Base-by-base conservation (phyloP, 2,329 filamentous ascomycete genomes). In the Exophiala aquamarina region DNA sequence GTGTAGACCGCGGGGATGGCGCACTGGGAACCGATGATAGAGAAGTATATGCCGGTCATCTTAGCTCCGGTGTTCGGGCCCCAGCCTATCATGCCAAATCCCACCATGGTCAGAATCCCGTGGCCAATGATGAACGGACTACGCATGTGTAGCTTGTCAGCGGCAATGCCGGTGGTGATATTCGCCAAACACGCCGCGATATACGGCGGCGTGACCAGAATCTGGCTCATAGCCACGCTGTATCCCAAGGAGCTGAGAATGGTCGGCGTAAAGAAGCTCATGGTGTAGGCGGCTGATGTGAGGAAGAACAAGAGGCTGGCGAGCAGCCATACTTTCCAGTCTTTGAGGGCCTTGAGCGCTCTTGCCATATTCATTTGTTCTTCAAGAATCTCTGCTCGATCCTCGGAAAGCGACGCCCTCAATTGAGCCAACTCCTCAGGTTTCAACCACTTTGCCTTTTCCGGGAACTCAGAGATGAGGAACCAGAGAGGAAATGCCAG, bases 391-490 rank as follows among this genome's bases (percentile, higher is more conserved):
- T 85, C 82, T 19, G 74, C 74, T 36, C 82, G 78, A 60, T 84
- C 82, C n/a, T 66, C 66, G 26, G 81, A 65, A 56, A 85, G 80
- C 10, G 64, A 57, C 11, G 20, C 10, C 26, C 26, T 29, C 21
- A 39, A 18, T 19, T 20, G 34, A 29, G 19, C 33, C 10, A 31
- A 34, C 15, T 91, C 87, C 14, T 87, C 82, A 10, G 81, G 71
- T 4, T 68, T 76, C 45, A 91, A 73, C 85, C 86, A 91, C 59
- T 79, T 29, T 5, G 50, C 59, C 44, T 63, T 62, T n/a, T 46
- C 38, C 11, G 42, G 50, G 33, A 53, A 47, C n/a, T 46, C 46
- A 10, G 18, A 33, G 21, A 46, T 15, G 11, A 34, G n/a, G 13
- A 45, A 23, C 14, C 31, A 52, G 13, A 40, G 26, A 34, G 59